Evolutionary conservation across 768 basidiomycete species (phyloP), one percentile per base, ranked within the genome.

Genomic region (Lactarius hengduanensis): DNA sequence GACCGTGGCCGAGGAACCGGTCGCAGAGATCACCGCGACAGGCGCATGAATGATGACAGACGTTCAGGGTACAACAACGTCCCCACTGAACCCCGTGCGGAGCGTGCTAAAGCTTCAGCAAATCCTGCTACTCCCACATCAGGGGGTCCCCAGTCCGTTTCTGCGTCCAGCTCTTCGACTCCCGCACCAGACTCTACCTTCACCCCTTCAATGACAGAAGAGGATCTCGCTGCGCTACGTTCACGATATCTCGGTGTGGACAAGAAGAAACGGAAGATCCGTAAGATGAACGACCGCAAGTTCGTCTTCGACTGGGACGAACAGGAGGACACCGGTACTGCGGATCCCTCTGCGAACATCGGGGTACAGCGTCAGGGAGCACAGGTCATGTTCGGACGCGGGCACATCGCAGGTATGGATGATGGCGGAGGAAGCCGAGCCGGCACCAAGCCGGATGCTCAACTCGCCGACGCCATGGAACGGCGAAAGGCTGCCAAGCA

Each of bases 291-390:
- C 74, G 94, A 96, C 76, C 88, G 94, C 77, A 96, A 96, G 78
- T 94, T 98, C 74, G 92, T 96, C n/a, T 99, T 99, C 73, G 97
- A 98, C 76, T 99, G 97, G 97, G 95, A 96, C 73, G 88, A 88
- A 58, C 91, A 90, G 75, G 97, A 99, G 72, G 97, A 99, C 76
- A 99, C 97, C 16, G 89, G 91, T 73, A 80, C 85, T 9, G 86
- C 84, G 36, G 91, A 92, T 73, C 85, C 90, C 18, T 88, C 89
- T n/a, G 80, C 84, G 16, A 87, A 87, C 7, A 83, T 85, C 5
- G 90, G 89, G 2, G 82, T 82, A 61, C 86, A 87, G 62, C 82
- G 90, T 32, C 91, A 92, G 74, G 90, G 90, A 20, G 91, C 91
- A 3, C 90, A 91, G 72, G 86, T 93, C 47, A 93, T 93, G 91